Percentiles rank a stretch among this genome's conserved stretches.
These are phyloP conservation scores for Diutina sp. DNA, from an alignment of 1,139 yeast species.

Conservation along the genomic window DNA sequence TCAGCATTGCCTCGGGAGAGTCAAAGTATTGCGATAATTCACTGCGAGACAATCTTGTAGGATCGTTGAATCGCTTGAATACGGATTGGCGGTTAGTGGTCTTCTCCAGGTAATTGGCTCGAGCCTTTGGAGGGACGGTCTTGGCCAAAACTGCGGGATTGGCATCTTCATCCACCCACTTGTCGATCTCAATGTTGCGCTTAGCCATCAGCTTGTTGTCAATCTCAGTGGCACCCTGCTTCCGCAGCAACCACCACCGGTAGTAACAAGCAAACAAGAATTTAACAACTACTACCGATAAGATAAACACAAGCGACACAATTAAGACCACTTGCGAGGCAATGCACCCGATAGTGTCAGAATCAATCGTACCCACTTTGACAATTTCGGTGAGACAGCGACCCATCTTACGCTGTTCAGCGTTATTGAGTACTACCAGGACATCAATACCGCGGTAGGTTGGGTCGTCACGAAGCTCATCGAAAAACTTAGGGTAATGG, in stretches of 20 bases:
- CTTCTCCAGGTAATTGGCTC: conserved; percentile 34
- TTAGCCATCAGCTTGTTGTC: conserved; percentile 34
- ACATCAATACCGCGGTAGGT: conserved; percentile 67
- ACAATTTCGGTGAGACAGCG: conserved; percentile 79
- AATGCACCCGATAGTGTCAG: conserved; percentile 90
- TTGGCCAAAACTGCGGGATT: conserved; percentile 39
- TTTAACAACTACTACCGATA: conserved; percentile 64
- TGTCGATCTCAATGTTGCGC: conserved; percentile 53
- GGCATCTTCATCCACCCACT: conserved; percentile 56
- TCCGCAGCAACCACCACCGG: conserved; percentile 67
- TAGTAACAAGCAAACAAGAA: conserved; percentile 82
- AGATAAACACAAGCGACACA: conserved; percentile 70
- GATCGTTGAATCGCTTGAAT: conserved; percentile 15
- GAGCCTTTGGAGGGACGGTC: conserved; percentile 37
- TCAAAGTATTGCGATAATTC: conserved; percentile 30
- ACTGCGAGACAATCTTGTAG: conserved; percentile 24
- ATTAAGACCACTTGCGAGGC: conserved; percentile 77
- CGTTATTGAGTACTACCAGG: conserved; percentile 60
- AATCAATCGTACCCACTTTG: conserved; percentile 81
- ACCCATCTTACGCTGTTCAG: conserved; percentile 58
- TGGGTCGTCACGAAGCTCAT: conserved; percentile 42
- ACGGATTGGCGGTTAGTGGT: conserved; percentile 34
- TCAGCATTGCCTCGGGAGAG: conserved; percentile 21
- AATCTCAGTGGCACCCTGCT: conserved; percentile 65
- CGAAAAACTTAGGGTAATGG: conserved; percentile 61